Base-by-base conservation (phyloP, 2,329 filamentous ascomycete genomes). In the Aspergillus floridensis region DNA sequence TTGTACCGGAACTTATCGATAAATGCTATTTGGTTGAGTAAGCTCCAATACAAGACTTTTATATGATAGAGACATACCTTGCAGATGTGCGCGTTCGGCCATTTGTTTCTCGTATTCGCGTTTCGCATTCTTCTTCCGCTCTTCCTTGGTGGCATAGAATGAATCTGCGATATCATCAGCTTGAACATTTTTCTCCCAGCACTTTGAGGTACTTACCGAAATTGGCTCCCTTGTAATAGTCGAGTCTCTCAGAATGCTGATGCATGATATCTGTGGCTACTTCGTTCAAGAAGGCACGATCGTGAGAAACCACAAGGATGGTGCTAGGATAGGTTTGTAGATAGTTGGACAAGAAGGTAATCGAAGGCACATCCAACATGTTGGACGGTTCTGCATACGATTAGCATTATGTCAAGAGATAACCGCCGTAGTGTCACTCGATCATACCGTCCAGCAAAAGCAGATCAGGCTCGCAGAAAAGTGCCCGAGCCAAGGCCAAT, bases 1-100 rank as follows among this genome's bases (percentile, higher is more conserved):
- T 99, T 99, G 84, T 99, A 99, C 56, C 95, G 88, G 84, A 99
- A 99, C 80, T 99, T 99, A 84, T 99, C 95, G 79, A 99, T 99
- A 78, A 99, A 99, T 29, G 91, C 88, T 78, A 21, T 21, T 26
- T 29, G 6, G 53, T 68, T 53, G 65, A 59, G 29, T 58, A 19
- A 56, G 47, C 26, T 29, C 24, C 11, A 14, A 8, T 19, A 19
- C n/a, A 49, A 4, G 0, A 49, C 11, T 44, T 35, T 65, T 16
- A n/a, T 19, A 47, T 12, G 35, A 38, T 24, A 16, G 14, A 10
- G 19, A 35, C 26, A 68, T 72, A 80, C 79, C 80, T 81, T 99
- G 95, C 64, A 99, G 80, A 82, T 99, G 95, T 32, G 92, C 92
- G 68, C 95, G 86, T 77, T 93, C 87, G 1, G 84, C 92, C 92